Conservation (phyloP, 495 filamentous ascomycete species). For the Neurospora tetraspora region DNA sequence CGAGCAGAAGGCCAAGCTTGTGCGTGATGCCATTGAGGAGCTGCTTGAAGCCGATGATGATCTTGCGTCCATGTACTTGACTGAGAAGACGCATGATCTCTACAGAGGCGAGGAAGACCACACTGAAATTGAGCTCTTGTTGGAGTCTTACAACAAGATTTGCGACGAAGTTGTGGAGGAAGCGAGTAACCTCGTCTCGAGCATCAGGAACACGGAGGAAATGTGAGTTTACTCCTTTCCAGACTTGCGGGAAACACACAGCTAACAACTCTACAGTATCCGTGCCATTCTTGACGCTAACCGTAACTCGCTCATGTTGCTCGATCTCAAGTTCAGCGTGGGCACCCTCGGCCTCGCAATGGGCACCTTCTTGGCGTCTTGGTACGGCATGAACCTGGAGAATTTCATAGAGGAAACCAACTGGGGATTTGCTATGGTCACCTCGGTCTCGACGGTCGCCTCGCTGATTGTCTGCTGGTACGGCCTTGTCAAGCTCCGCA, state of each 20-base stretch:
- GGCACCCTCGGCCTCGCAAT: constrained; percentile 84
- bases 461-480: constrained; percentile 67
- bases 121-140: constrained; percentile 90
- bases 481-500: constrained; percentile 70
- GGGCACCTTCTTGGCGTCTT: constrained; percentile 88
- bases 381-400: constrained; percentile 98
- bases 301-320: constrained; percentile 95
- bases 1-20: constrained; percentile 90
- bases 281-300: constrained; percentile 97
- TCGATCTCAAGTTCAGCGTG: constrained; percentile 94
- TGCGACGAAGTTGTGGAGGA: constrained; percentile 97
- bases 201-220: constrained; percentile 96
- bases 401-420: constrained; percentile 98
- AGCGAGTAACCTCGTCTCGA: constrained; percentile 83
- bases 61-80: constrained; percentile 87
- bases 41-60: constrained; percentile 97
- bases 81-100: constrained; percentile 69
- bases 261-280: constrained; percentile 44
- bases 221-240: constrained; percentile 50
- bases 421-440: constrained; percentile 73
- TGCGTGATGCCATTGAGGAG: constrained; percentile 92
- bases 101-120: constrained; percentile 77
- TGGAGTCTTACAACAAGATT: constrained; percentile 96
- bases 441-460: constrained; percentile 57
- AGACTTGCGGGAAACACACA: not conserved